These are phyloP conservation scores for Cercospora citrullina DNA, from an alignment of 2,329 filamentous ascomycete species.

Conservation along the genomic window DNA sequence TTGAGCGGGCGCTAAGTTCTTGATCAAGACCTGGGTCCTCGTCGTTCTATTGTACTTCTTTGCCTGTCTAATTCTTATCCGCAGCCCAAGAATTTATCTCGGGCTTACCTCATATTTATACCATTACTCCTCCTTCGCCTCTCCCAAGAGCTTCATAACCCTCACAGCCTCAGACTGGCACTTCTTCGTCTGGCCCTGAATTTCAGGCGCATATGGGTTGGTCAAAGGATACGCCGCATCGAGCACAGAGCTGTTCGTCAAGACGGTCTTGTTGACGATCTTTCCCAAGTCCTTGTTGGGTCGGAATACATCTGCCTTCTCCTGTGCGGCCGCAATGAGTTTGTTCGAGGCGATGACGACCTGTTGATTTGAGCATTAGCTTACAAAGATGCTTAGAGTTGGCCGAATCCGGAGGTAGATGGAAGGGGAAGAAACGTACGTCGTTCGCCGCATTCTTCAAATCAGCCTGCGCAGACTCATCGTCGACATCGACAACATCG, in stretches of 20 bases:
- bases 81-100: not conserved
- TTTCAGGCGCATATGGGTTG: conserved; percentile 27
- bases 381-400: too few relatives aligned
- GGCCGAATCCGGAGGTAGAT: too few relatives aligned
- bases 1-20: too few relatives aligned
- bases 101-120: not conserved
- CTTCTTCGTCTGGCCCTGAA: conserved; percentile 26
- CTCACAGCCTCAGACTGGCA: conserved; percentile 21
- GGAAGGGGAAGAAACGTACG: conserved; percentile 8
- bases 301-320: conserved; percentile 26
- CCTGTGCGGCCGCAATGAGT: conserved; percentile 22
- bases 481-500: conserved; percentile 27
- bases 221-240: conserved; percentile 25
- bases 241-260: conserved; percentile 23
- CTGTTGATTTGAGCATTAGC: not conserved
- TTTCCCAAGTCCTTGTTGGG: conserved; percentile 26
- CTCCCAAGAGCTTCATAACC: conserved; percentile 15
- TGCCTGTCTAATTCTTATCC: too few relatives aligned
- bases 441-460: conserved; percentile 26
- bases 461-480: conserved; percentile 26
- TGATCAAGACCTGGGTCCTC: too few relatives aligned
- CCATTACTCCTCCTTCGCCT: not conserved
- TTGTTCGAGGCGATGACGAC: conserved; percentile 25
- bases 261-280: conserved; percentile 28
- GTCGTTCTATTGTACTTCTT: too few relatives aligned